Base-by-base conservation (phyloP, 176 grass and related monocot genomes). In the Avena eriantha region DNA sequence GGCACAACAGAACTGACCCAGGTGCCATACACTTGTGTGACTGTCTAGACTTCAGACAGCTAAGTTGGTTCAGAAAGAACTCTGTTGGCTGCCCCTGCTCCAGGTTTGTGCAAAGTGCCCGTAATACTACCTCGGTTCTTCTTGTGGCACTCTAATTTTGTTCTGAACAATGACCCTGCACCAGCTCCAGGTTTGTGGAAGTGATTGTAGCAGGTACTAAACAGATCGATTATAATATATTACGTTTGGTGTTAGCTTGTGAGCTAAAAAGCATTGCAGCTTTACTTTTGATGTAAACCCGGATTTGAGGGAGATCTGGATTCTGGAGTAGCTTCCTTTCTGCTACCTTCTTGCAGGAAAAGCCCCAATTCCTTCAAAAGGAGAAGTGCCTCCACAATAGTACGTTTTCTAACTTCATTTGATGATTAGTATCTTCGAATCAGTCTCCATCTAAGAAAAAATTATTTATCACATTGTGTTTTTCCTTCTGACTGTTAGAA, bases 241-340 rank as follows among this genome's bases (percentile, higher is more conserved):
- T 15, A 80, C 10, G 12, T 80, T 8, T 57, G 66, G 19, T 63
- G 66, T 47, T 84, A 80, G 12, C 81, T 80, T 85, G 45, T 36
- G 74, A 66, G 16, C 54, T 63, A 79, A 73, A 83, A 83, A 50
- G 45, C 45, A 79, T 81, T 59, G 10, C 18, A 43, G 43, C 86
- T 85, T 81, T 81, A 55, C 90, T 87, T 88, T 35, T 70, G 18
- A 77, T 71, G 18, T 64, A 31, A 84, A 77, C 61, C 51, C 85
- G 59, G 15, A 54, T 51, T 91, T 39, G 61, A 58, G 59, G 84
- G 59, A 51, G 59, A 51, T 67, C 23, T 80, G 36, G 36, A 80
- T 50, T 56, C 18, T 69, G 49, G 48, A 76, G 21, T 69, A 84
- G 46, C 81, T 79, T 87, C 19, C 43, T 74, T 84, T 84, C 50